Evolutionary conservation across 495 filamentous ascomycete species (phyloP), one percentile per base, ranked within the genome.

Genomic region (Staphylotrichum tortipilum): DNA sequence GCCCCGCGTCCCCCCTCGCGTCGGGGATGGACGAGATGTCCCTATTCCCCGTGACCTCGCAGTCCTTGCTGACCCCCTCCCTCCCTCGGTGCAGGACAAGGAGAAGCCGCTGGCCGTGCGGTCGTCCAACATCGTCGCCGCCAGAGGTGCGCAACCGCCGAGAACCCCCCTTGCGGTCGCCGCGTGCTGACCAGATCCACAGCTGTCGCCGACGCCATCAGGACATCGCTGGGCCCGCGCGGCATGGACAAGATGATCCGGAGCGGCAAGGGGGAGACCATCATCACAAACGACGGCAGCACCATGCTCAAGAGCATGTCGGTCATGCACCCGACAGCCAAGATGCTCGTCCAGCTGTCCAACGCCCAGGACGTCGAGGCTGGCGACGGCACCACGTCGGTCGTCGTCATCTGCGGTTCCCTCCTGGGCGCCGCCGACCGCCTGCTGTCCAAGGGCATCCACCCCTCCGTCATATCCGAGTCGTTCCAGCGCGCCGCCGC

Each of bases 201-300:
- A 91, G 92, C 92, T 62, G 89, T 98, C 58, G 80, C 94, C 61
- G 92, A 98, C 81, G 92, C 92, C 55, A 92, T 98, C 66, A 79
- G 92, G 74, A 95, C 87, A 41, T 79, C 72, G 35, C 60, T 77
- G 31, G 76, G 75, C 35, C 75, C 77, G 55, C 62, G 76, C 64
- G 75, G 73, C 44, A 94, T 95, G 90, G 92, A 98, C 72, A 98
- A 98, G 76, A 98, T 98, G 92, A 97, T 98, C 55, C 85, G 92
- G 79, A 94, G 86, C 23, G 85, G 89, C 56, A 94, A 89, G 65
- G 94, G 94, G 68, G 83, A 94, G 66, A 96, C 92, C 38, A 91
- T 97, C 61, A 98, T 98, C 69, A 96, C 91, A 57, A 98, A 98
- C 73, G 92, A 98, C 70, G 92, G 92, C 67, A 94, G 92, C 72